phyloP scores from a whole-genome alignment of 2,329 filamentous ascomycete species.

The Diaporthe aspalathi region DNA sequence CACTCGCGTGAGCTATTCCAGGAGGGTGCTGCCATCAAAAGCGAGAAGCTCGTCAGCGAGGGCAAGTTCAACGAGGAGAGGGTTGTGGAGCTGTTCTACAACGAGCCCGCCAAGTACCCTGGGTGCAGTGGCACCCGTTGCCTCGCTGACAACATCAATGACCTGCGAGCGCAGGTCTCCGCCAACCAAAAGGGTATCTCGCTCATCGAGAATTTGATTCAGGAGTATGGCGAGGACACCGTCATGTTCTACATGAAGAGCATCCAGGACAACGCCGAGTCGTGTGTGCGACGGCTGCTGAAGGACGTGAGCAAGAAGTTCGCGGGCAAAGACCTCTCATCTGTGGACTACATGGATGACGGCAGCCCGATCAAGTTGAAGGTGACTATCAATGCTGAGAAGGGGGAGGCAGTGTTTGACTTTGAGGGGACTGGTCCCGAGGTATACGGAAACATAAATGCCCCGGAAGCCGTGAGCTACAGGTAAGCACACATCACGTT shows the following conservation, averaged over 20 bases:
- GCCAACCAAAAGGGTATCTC: constrained; percentile 89
- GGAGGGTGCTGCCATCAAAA: constrained; percentile 73
- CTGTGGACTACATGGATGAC: constrained; percentile 88
- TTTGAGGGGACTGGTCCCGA: constrained; percentile 80
- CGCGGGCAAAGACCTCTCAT: constrained; percentile 75
- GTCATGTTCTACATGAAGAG: constrained; percentile 87
- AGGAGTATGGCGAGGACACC: constrained; percentile 80
- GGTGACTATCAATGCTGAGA: constrained; percentile 78
- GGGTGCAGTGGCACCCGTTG: constrained; percentile 84
- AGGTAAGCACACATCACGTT: constrained; percentile 43
- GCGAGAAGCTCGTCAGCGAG: constrained; percentile 78
- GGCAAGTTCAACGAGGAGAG: constrained; percentile 82
- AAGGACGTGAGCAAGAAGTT: constrained; percentile 78
- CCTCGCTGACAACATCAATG: constrained; percentile 85
- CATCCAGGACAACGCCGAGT: constrained; percentile 84
- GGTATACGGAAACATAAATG: constrained; percentile 82
- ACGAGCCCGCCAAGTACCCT: constrained; percentile 78
- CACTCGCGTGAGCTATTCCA: constrained; percentile 74
- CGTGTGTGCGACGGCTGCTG: constrained; percentile 78
- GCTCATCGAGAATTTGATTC: constrained; percentile 78
- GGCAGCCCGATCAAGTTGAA: constrained; percentile 81
- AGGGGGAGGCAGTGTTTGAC: constrained; percentile 82
- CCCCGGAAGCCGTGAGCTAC: constrained; percentile 82
- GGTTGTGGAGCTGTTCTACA: constrained; percentile 76
- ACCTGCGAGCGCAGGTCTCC: constrained; percentile 87